A percentile compares a stretch with the other conserved stretches of the same genome.
Evolutionary conservation across 164 flowering plant species (phyloP).

Genomic region (Aristolochia fimbriata): DNA sequence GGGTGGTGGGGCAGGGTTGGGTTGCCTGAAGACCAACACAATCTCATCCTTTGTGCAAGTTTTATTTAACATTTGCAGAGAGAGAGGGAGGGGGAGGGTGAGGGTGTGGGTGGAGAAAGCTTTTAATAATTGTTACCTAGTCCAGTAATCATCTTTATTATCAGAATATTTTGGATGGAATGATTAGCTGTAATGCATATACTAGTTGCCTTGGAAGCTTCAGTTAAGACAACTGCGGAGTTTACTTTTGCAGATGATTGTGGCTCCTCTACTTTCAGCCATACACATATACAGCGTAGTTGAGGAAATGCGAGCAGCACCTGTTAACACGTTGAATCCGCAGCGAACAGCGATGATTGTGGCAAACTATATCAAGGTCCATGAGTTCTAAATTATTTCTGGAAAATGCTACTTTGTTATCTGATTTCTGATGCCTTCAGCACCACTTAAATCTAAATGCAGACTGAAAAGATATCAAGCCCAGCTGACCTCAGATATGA

Average conservation of each 20-base stretch:
- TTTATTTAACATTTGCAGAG: no score
- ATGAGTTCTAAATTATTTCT: background rate
- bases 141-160: no score
- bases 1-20: no score
- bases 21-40: no score
- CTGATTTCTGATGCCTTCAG: no score
- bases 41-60: no score
- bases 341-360: conserved; percentile 87
- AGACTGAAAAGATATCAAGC: conserved; percentile 68
- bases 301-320: conserved; percentile 91
- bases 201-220: no score
- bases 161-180: no score
- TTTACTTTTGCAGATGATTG: conserved; percentile 54
- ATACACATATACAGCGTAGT: conserved; percentile 65
- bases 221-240: background rate
- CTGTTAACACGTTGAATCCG: conserved; percentile 87
- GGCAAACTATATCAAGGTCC: conserved; percentile 72
- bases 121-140: no score
- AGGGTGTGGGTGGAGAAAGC: no score
- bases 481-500: conserved; percentile 83
- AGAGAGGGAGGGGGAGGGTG: no score
- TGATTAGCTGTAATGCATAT: no score
- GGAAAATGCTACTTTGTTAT: background rate
- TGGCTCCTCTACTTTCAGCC: conserved; percentile 62
- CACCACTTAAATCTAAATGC: conserved; percentile 4